Evolutionary conservation across 148 eudicot genomes (phyloP).

Genomic region (Cornus suecica): DNA sequence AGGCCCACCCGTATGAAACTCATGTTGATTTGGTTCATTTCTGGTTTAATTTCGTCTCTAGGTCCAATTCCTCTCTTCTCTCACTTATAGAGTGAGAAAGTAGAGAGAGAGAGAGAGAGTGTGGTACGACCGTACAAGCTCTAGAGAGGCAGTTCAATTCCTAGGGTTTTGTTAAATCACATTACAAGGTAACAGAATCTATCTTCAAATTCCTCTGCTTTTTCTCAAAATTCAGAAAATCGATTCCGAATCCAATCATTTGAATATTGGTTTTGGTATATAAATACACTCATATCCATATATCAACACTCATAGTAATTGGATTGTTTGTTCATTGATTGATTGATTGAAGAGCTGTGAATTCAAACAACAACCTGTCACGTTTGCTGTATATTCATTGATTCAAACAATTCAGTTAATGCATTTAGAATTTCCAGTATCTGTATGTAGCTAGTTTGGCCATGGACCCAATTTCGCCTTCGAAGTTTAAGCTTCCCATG

Average conservation of each 20-base stretch:
- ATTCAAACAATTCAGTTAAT: not conserved
- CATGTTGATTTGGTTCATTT: too few species aligned
- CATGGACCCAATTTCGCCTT: constrained; percentile 69
- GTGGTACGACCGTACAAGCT: too few species aligned
- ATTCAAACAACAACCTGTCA: not conserved
- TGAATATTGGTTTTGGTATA: not conserved
- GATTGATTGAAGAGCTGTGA: not conserved
- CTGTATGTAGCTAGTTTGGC: not conserved
- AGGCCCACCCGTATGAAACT: too few species aligned
- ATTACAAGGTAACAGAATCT: constrained; percentile 7
- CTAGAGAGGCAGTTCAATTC: not conserved
- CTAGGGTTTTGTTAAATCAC: not conserved
- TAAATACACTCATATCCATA: not conserved
- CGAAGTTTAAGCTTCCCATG: constrained; percentile 40
- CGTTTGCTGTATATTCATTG: not conserved
- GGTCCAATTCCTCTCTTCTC: not conserved
- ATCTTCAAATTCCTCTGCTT: not conserved
- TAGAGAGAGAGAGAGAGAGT: constrained; percentile 7
- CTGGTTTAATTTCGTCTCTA: not conserved
- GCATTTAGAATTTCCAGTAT: not conserved
- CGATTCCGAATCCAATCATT: not conserved
- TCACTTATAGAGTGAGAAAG: not conserved
- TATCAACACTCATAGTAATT: not conserved
- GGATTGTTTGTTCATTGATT: not conserved
- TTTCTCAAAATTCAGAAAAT: not conserved